A percentile compares a stretch with the other conserved stretches of the same genome.
Evolutionary conservation across 2,329 filamentous ascomycete genomes (phyloP).

Genomic region (Nemania bipapillata): DNA sequence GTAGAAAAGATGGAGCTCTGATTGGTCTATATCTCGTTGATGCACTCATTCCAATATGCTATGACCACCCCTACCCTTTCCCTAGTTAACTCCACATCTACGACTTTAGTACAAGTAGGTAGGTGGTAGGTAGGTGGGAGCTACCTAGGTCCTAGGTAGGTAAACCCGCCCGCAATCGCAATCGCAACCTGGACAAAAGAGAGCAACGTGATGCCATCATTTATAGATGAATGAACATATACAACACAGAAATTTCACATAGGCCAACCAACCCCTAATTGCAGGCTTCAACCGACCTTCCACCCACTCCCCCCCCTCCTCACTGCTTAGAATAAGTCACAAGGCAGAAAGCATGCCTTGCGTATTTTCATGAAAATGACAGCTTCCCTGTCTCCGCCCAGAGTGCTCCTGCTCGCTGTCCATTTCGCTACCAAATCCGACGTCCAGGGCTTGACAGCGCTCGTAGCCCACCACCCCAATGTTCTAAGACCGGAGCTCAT

Average conservation of each 20-base stretch:
- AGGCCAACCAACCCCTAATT: neutral
- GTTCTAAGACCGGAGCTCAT: slow-evolving; percentile 72
- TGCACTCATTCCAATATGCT: neutral
- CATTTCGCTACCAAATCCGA: slow-evolving; percentile 75
- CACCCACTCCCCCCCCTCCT: neutral
- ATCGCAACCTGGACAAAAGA: slow-evolving; percentile 15
- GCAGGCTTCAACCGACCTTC: neutral
- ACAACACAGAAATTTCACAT: neutral
- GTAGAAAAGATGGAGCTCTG: neutral
- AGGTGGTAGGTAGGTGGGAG: no score
- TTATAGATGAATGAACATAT: neutral
- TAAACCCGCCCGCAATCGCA: no score
- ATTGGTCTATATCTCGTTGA: neutral
- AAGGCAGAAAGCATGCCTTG: slow-evolving; percentile 32
- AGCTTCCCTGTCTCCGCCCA: slow-evolving; percentile 68
- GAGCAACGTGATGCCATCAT: slow-evolving; percentile 22
- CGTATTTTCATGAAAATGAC: slow-evolving; percentile 48
- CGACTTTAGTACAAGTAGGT: no score
- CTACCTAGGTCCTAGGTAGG: neutral
- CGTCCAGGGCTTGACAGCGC: slow-evolving; percentile 68
- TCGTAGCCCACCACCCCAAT: slow-evolving; percentile 67
- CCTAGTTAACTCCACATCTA: neutral
- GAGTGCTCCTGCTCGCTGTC: slow-evolving; percentile 77
- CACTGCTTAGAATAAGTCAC: neutral
- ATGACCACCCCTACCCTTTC: neutral